These are phyloP conservation scores for Cyclospora cayetanensis DNA, from an alignment of 169 alveolate species.

Conservation along the genomic window DNA sequence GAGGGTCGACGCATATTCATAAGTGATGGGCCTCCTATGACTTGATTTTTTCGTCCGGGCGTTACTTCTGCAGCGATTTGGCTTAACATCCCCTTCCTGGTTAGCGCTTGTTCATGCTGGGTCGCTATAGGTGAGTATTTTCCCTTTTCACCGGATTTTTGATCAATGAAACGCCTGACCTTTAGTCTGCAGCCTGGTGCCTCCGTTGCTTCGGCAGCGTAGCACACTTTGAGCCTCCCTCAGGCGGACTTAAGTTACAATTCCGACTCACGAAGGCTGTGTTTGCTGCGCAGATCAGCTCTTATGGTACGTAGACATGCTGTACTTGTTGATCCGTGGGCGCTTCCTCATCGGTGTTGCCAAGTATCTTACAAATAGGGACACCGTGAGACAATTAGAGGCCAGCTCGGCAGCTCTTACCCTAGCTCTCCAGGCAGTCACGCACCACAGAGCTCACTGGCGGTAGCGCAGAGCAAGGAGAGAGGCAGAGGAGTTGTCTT, in stretches of 20 bases:
- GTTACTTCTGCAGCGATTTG: constrained; percentile 38
- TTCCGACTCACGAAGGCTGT: no score
- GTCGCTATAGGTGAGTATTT: constrained; percentile 26
- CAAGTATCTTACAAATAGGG: not conserved
- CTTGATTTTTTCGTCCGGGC: not conserved
- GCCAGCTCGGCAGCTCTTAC: not conserved
- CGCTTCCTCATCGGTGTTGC: constrained; percentile 51
- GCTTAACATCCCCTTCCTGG: constrained; percentile 50
- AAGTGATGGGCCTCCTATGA: no score
- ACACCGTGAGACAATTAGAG: not conserved
- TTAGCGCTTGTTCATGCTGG: constrained; percentile 52
- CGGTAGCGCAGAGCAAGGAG: no score
- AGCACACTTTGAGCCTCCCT: no score
- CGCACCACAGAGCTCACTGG: no score
- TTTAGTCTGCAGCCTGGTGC: no score
- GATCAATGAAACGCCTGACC: no score
- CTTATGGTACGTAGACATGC: constrained; percentile 24
- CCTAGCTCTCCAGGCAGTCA: not conserved
- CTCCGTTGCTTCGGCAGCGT: no score
- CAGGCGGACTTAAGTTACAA: no score
- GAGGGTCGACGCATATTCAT: no score
- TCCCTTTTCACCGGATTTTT: not conserved
- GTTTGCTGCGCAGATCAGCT: constrained; percentile 27
- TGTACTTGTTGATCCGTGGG: not conserved
- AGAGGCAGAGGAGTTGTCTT: no score